Evolutionary conservation across 495 filamentous ascomycete genomes (phyloP).

Genomic region (Immersiella caudata): DNA sequence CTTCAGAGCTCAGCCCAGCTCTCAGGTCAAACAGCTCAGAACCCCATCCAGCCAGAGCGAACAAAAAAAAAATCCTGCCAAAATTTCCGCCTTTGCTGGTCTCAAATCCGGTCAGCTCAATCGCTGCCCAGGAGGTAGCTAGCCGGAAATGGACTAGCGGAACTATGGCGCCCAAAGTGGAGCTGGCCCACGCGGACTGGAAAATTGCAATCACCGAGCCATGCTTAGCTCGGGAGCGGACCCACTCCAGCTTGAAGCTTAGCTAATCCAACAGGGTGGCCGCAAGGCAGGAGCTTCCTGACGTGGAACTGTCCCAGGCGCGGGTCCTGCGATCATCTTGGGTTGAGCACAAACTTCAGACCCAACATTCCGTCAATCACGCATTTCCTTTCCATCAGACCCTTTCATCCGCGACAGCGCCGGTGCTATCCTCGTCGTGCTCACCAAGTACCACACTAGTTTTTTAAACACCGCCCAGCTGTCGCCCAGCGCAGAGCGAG

Average conservation of each 20-base stretch:
- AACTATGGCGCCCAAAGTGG: background rate
- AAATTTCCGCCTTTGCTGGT: slow-evolving; percentile 17
- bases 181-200: background rate
- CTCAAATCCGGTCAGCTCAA: slow-evolving; percentile 13
- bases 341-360: slow-evolving; percentile 19
- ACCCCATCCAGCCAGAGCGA: background rate
- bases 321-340: slow-evolving; percentile 16
- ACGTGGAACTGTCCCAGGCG: slow-evolving; percentile 31
- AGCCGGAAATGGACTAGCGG: slow-evolving; percentile 20
- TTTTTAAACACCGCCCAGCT: background rate
- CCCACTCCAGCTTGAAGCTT: background rate
- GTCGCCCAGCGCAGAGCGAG: background rate
- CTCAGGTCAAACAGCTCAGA: slow-evolving; percentile 20
- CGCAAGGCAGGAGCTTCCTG: slow-evolving; percentile 44
- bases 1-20: slow-evolving; percentile 13
- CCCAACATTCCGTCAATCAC: slow-evolving; percentile 18
- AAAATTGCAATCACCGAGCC: slow-evolving; percentile 9
- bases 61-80: slow-evolving; percentile 14
- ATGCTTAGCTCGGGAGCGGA: background rate
- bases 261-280: slow-evolving; percentile 9
- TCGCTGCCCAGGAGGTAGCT: slow-evolving; percentile 5
- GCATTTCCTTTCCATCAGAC: slow-evolving; percentile 21
- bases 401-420: background rate
- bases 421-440: background rate
- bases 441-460: background rate